Percentiles rank a stretch among this genome's conserved stretches.
These are phyloP conservation scores for Blumeria hordei DNA, from an alignment of 2,329 filamentous ascomycete genomes.

Conservation along the genomic window DNA sequence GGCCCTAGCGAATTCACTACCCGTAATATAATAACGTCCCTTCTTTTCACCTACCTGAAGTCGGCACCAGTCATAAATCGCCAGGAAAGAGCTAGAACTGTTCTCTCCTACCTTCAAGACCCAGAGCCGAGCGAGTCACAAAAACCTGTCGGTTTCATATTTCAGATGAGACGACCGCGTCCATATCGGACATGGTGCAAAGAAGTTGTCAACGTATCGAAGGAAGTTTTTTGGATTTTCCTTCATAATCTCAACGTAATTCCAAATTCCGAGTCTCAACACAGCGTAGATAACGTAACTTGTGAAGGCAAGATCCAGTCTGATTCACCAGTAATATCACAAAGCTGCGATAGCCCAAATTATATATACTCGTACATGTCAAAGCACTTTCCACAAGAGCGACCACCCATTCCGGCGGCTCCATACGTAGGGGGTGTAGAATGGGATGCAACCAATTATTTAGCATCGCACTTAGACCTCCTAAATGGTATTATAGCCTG, in stretches of 20 bases:
- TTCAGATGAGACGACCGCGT: slow-evolving; percentile 66
- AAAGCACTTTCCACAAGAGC: slow-evolving; percentile 59
- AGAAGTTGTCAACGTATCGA: slow-evolving; percentile 77
- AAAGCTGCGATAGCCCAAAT: slow-evolving; percentile 15
- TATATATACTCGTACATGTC: slow-evolving; percentile 35
- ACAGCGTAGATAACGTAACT: slow-evolving; percentile 10
- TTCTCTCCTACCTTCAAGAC: slow-evolving; percentile 61
- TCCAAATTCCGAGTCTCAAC: slow-evolving; percentile 25
- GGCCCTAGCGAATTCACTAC: slow-evolving; percentile 93
- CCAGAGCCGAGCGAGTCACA: slow-evolving; percentile 51
- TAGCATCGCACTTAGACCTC: slow-evolving; percentile 78
- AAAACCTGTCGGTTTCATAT: slow-evolving; percentile 60
- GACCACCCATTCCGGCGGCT: slow-evolving; percentile 75
- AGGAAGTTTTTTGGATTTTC: slow-evolving; percentile 99
- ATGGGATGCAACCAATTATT: slow-evolving; percentile 95
- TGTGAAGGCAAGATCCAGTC: slow-evolving; percentile 11
- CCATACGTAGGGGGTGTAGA: slow-evolving; percentile 94
- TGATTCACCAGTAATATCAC: slow-evolving; percentile 8
- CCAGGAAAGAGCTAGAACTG: slow-evolving; percentile 42
- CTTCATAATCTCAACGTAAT: slow-evolving; percentile 82
- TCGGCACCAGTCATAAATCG: slow-evolving; percentile 35
- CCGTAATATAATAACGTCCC: slow-evolving; percentile 65
- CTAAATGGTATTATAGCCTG: slow-evolving; percentile 77
- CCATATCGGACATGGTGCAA: slow-evolving; percentile 90
- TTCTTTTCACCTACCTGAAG: slow-evolving; percentile 74